These are phyloP conservation scores for Pyrus betulifolia DNA, from an alignment of 306 rosid genomes.

Conservation along the genomic window DNA sequence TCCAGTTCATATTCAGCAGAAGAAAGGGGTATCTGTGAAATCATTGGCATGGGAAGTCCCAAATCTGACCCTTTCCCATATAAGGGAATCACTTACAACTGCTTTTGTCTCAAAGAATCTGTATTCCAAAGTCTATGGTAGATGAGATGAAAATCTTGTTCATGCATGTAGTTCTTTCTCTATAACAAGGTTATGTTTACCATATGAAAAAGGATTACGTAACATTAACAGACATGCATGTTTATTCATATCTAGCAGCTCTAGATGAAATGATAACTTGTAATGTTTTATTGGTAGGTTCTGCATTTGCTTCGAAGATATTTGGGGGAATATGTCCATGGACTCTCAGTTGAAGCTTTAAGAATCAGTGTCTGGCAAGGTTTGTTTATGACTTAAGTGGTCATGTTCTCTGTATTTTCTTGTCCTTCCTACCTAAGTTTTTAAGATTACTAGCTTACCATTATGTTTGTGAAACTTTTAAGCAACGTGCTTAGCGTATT, in stretches of 20 bases:
- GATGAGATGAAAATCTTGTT: neutral
- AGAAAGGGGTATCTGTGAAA: neutral
- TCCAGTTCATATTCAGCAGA: neutral
- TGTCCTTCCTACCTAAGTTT: neutral
- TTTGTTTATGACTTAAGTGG: constrained; percentile 31
- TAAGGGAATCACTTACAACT: neutral
- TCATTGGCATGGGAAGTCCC: neutral
- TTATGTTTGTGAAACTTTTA: neutral
- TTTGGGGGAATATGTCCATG: constrained; percentile 97
- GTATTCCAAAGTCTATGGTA: neutral
- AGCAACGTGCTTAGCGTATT: neutral
- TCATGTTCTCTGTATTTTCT: constrained; percentile 3
- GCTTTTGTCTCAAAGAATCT: neutral
- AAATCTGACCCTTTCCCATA: neutral
- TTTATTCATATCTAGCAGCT: neutral
- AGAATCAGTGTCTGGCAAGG: constrained; percentile 99
- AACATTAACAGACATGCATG: neutral
- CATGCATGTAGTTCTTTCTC: neutral
- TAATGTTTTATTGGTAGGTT: constrained; percentile 39
- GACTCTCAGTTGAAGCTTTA: constrained; percentile 86
- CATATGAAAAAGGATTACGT: neutral
- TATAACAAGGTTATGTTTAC: neutral
- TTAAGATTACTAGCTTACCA: neutral
- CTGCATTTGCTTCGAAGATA: constrained; percentile 84
- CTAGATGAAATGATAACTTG: neutral